Evolutionary conservation across 345 rosid species (phyloP), one percentile per base, ranked within the genome.

Genomic region (Bruguiera sexangula): DNA sequence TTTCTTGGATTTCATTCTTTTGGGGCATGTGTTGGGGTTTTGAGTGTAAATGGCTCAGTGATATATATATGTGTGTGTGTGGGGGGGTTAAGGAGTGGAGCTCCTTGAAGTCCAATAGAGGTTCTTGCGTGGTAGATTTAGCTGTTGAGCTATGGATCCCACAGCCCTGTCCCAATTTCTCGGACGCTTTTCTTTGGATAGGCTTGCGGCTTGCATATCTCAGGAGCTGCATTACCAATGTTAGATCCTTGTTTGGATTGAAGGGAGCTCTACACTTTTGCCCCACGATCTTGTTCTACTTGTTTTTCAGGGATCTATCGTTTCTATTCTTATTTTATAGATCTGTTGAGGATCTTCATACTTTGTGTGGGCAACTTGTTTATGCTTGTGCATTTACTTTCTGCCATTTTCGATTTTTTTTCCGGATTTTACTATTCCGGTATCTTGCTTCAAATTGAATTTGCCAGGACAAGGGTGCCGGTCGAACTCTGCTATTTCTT

Each of bases 71-170:
- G 32, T 31, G 32, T 31, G 32, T 31, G 5, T 5, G 32, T 3
- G 32, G 32, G 32, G 29, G 37, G 60, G 57, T 52, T 20, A 34
- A 36, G 74, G 80, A 56, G 90, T 85, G 66, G 97, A 92, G 98
- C 96, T 89, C 89, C 89, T 85, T 88, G 63, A 83, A 84, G 91
- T 92, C 91, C 94, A 92, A 89, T 73, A 81, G 86, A 85, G 92
- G 92, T 32, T 69, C 79, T 59, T 66, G 78, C 84, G 9, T 82
- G 87, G 91, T 80, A 27, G 69, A 82, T 73, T 43, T 76, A 85
- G 96, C 98, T 92, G 94, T 91, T 82, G 75, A 85, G 91, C 85
- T 89, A 89, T 89, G 96, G 83, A 89, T 87, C 81, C 94, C 94
- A 82, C 78, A 88, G 81, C 73, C 84, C 87, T 87, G 82, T 75